Percentiles rank a stretch among this genome's conserved stretches.
These are phyloP conservation scores for Ulvella scutata DNA, from an alignment of 139 green algal species.

Conservation along the genomic window DNA sequence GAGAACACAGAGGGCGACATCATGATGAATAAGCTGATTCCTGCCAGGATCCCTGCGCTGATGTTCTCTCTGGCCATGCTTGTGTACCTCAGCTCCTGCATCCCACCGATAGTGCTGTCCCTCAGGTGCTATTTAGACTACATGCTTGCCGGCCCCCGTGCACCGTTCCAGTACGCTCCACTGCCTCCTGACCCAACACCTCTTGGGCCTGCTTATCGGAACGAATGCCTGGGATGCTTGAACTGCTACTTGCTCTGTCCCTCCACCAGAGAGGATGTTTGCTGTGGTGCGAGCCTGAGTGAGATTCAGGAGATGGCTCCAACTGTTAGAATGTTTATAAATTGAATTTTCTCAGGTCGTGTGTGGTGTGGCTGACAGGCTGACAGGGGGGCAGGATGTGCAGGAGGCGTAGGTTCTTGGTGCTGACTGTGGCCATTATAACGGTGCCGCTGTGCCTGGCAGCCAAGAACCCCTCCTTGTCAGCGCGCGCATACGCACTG, in stretches of 20 bases:
- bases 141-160: constrained; percentile 32
- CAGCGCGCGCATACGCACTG: constrained; percentile 40
- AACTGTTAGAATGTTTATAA: too few species aligned
- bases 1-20: constrained; percentile 25
- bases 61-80: constrained; percentile 7
- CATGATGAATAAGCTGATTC: constrained; percentile 31
- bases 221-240: neutral
- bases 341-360: too few species aligned
- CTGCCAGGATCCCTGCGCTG: constrained; percentile 5
- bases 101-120: constrained; percentile 39
- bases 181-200: neutral
- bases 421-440: constrained; percentile 10
- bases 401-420: neutral
- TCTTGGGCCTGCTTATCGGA: neutral
- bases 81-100: constrained; percentile 30
- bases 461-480: constrained; percentile 6
- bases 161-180: constrained; percentile 14
- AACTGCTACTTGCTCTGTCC: neutral
- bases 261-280: neutral
- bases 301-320: too few species aligned
- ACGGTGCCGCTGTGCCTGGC: constrained; percentile 18
- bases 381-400: neutral
- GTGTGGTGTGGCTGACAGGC: too few species aligned
- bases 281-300: too few species aligned
- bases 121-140: constrained; percentile 34